A percentile compares a stretch with the other conserved stretches of the same genome.
These are phyloP conservation scores for Protomyces lactucae-debilis DNA, from an alignment of 1,139 yeast species.

Conservation along the genomic window DNA sequence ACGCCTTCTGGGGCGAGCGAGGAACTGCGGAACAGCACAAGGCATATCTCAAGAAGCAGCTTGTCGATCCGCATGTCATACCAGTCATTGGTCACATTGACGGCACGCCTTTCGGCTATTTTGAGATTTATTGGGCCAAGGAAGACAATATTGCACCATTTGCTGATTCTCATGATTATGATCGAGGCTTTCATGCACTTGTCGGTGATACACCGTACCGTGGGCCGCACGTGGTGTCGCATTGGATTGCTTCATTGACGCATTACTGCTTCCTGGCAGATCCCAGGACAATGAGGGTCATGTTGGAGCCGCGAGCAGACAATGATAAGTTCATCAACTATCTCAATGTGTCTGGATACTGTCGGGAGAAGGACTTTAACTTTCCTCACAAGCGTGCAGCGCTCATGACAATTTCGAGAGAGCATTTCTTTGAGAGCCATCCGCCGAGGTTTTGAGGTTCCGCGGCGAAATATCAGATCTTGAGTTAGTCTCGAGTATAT, in stretches of 20 bases:
- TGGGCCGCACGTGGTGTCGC: slow-evolving; percentile 34
- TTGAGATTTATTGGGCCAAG: slow-evolving; percentile 33
- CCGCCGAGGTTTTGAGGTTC: background rate
- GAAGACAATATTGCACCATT: slow-evolving; percentile 34
- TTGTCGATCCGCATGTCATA: slow-evolving; percentile 31
- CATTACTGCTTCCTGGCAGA: slow-evolving; percentile 34
- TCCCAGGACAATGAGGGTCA: slow-evolving; percentile 32
- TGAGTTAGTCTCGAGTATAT: too few relatives aligned
- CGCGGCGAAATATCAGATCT: background rate
- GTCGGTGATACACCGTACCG: slow-evolving; percentile 34
- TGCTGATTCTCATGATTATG: slow-evolving; percentile 30
- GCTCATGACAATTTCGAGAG: slow-evolving; percentile 33
- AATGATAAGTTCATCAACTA: slow-evolving; percentile 33
- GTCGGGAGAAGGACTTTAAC: slow-evolving; percentile 33
- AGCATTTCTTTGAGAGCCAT: slow-evolving; percentile 30
- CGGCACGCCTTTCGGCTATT: slow-evolving; percentile 31
- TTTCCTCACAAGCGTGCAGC: slow-evolving; percentile 36
- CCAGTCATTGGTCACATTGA: slow-evolving; percentile 33
- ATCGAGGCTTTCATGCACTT: slow-evolving; percentile 35
- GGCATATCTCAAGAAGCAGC: slow-evolving; percentile 29
- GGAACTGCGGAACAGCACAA: slow-evolving; percentile 30
- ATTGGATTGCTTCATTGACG: slow-evolving; percentile 34
- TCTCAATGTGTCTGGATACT: slow-evolving; percentile 30
- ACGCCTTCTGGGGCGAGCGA: slow-evolving; percentile 34
- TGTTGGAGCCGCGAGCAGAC: slow-evolving; percentile 35